Conservation (phyloP, 1,284 basidiomycete genomes). For the Meripilus lineatus region DNA sequence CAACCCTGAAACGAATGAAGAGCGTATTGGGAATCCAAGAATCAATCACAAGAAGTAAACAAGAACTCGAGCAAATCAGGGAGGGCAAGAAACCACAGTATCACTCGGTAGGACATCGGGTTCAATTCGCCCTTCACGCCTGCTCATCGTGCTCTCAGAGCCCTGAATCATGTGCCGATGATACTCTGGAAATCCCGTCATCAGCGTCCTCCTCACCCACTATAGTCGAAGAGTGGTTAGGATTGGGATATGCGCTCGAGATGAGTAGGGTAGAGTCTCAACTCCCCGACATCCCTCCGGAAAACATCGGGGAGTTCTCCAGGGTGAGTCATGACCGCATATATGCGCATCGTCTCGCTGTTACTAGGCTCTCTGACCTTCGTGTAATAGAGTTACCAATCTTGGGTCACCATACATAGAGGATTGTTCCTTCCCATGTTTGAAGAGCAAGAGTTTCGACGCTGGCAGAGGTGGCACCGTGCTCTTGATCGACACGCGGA, state of each 20-base stretch:
- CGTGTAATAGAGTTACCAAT: conserved; percentile 40
- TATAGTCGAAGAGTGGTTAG: conserved; percentile 44
- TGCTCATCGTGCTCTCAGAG: too few relatives aligned
- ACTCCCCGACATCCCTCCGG: conserved; percentile 24
- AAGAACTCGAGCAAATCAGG: conserved; percentile 11
- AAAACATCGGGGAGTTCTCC: conserved; percentile 40
- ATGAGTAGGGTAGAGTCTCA: conserved; percentile 36
- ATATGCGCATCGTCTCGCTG: neutral
- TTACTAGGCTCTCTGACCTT: conserved; percentile 3
- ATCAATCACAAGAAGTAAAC: neutral
- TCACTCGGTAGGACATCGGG: conserved; percentile 11
- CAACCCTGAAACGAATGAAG: neutral
- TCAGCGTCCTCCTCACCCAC: too few relatives aligned
- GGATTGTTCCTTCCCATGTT: conserved; percentile 32
- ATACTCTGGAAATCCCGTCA: too few relatives aligned
- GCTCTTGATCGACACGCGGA: conserved; percentile 33
- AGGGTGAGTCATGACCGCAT: conserved; percentile 27
- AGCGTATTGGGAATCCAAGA: neutral
- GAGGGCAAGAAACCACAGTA: conserved; percentile 16
- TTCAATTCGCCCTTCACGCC: too few relatives aligned
- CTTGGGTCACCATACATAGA: conserved; percentile 38
- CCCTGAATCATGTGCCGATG: too few relatives aligned
- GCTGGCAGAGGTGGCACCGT: conserved; percentile 36
- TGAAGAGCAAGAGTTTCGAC: conserved; percentile 34
- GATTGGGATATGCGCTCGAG: conserved; percentile 39